Evolutionary conservation across 768 basidiomycete species (phyloP), one percentile per base, ranked within the genome.

Genomic region (Lyophyllum shimeji): DNA sequence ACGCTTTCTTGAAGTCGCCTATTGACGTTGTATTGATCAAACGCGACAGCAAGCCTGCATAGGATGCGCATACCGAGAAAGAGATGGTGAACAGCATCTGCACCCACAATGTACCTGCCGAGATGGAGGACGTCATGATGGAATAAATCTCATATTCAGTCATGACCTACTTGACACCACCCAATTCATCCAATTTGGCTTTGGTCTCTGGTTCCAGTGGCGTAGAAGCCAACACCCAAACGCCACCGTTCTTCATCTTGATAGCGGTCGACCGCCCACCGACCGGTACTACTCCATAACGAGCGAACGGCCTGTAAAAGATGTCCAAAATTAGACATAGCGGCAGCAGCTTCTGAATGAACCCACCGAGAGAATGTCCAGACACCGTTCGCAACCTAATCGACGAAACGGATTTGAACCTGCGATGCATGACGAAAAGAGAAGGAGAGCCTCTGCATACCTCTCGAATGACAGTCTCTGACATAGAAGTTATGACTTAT

Each of bases 221-320:
- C 2, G 86, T 86, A 2, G 89, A 91, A 0, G 88, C 90, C 25
- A 91, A 75, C 13, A 93, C 77, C 82, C 88, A 93, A 29, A 93
- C 83, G 24, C 79, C 83, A 40, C 85, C 83, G 34, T 76, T 78
- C 42, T 67, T 69, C 25, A 93, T 75, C 69, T 78, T 84, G 63
- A 93, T 75, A 1, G 90, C 92, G 0, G 90, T 93, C 9, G 88
- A 84, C 46, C 93, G 76, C 17, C 90, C 90, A 0, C 93, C 92
- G 34, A 90, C 72, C 8, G 89, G 88, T 5, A 92, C 54, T 33
- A 89, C 23, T 7, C 82, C 80, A 57, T 78, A 79, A 51, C 88
- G 80, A n/a, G 78, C 67, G 63, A 89, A 89, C 1, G 86, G 84
- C 25, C 86, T 85, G 56, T 15, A 49, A 34, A 44, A 20, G 2